Percentiles rank a stretch among this genome's conserved stretches.
Evolutionary conservation across 352 stramenopile genomes (phyloP).

Genomic region (Thraustotheca clavata): DNA sequence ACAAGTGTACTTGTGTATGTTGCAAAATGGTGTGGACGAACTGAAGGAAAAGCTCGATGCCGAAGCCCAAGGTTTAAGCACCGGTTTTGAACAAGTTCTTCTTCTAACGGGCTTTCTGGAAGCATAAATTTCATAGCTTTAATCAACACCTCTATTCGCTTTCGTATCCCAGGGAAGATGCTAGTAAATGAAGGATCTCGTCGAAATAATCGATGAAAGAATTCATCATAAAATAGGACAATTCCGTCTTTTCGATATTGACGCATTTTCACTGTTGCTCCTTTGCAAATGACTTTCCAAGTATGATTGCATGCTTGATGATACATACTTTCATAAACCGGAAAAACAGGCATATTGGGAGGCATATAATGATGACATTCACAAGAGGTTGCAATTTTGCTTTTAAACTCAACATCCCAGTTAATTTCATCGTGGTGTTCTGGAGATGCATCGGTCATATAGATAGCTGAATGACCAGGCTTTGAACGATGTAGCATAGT

Average conservation of each 20-base stretch:
- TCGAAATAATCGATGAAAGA: slow-evolving; percentile 19
- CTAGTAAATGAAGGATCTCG: slow-evolving; percentile 15
- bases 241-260: slow-evolving; percentile 16
- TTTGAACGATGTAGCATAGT: neutral
- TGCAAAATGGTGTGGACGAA: slow-evolving; percentile 19
- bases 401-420: neutral
- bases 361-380: slow-evolving; percentile 21
- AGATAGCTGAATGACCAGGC: neutral
- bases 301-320: neutral
- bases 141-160: slow-evolving; percentile 21
- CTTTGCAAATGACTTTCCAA: slow-evolving; percentile 19
- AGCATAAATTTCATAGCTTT: slow-evolving; percentile 21
- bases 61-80: slow-evolving; percentile 17
- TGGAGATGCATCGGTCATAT: neutral
- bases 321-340: neutral
- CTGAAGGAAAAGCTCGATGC: neutral
- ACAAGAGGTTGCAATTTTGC: neutral
- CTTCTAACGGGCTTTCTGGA: neutral
- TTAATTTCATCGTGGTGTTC: neutral
- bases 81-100: neutral
- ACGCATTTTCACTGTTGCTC: slow-evolving; percentile 9
- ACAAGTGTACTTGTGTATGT: slow-evolving; percentile 10
- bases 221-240: slow-evolving; percentile 21
- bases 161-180: slow-evolving; percentile 19
- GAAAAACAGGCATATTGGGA: slow-evolving; percentile 18